phyloP scores from a whole-genome alignment of 106 monocot genomes.

The Narthecium ossifragum region DNA sequence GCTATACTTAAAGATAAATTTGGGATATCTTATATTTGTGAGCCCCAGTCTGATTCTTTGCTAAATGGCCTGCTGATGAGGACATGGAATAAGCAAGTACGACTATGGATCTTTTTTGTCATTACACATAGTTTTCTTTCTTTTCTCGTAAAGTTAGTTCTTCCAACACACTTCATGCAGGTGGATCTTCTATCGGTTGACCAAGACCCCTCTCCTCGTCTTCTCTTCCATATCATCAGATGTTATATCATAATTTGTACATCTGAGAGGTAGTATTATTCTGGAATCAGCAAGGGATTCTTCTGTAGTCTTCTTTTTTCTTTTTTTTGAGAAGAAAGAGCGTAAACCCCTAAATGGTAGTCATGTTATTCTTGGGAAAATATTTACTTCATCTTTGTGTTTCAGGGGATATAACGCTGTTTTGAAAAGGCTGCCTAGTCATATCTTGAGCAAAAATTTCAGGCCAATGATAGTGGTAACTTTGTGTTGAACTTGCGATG shows the following conservation, averaged over 20 bases:
- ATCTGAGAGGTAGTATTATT: slow-evolving; percentile 26
- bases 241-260: slow-evolving; percentile 44
- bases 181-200: slow-evolving; percentile 13
- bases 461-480: slow-evolving; percentile 24
- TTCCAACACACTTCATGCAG: slow-evolving; percentile 8
- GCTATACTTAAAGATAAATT: slow-evolving; percentile 27
- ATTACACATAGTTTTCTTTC: no score
- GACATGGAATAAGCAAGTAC: slow-evolving; percentile 33
- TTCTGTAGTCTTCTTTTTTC: no score
- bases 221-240: slow-evolving; percentile 48
- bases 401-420: slow-evolving; percentile 29
- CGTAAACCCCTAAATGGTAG: background rate
- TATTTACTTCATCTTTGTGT: background rate
- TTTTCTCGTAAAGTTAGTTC: background rate
- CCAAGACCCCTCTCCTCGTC: slow-evolving; percentile 43
- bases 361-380: background rate
- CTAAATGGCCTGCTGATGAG: slow-evolving; percentile 19
- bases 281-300: no score
- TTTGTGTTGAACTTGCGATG: background rate
- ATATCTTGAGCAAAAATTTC: slow-evolving; percentile 18
- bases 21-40: slow-evolving; percentile 33
- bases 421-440: slow-evolving; percentile 19
- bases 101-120: background rate
- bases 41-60: slow-evolving; percentile 3
- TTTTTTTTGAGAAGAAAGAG: background rate